Percentiles rank a stretch among this genome's conserved stretches.
Evolutionary conservation across 2,329 filamentous ascomycete species (phyloP).

Genomic region (Pseudogymnoascus sp.): DNA sequence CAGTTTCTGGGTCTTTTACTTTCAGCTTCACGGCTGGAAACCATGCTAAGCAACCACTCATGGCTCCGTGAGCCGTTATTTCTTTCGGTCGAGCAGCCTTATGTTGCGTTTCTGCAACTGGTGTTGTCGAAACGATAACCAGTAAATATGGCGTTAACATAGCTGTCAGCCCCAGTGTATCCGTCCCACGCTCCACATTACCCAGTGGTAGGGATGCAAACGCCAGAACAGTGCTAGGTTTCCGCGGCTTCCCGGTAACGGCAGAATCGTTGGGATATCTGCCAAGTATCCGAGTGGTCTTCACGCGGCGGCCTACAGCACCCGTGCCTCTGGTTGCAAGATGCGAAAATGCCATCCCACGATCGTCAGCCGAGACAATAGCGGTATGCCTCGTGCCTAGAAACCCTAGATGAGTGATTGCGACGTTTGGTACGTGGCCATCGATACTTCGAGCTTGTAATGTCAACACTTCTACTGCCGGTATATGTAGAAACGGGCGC

Average conservation of each 20-base stretch:
- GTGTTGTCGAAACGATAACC: conserved; percentile 94
- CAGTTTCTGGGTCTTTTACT: conserved; percentile 55
- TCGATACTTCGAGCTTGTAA: conserved; percentile 60
- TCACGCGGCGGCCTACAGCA: conserved; percentile 73
- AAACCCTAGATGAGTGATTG: conserved; percentile 88
- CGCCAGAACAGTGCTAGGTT: conserved; percentile 88
- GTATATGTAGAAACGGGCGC: conserved; percentile 79
- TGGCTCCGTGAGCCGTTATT: conserved; percentile 75
- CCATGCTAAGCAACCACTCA: conserved; percentile 94
- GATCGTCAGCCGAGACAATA: conserved; percentile 86
- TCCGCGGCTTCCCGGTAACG: conserved; percentile 56
- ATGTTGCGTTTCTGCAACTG: conserved; percentile 90
- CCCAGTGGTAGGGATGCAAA: conserved; percentile 86
- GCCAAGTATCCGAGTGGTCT: conserved; percentile 82
- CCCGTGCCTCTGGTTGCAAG: conserved; percentile 86
- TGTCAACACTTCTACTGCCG: conserved; percentile 60
- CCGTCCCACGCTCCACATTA: conserved; percentile 84
- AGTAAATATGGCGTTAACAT: conserved; percentile 92
- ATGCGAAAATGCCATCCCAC: conserved; percentile 97
- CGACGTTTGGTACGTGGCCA: conserved; percentile 70
- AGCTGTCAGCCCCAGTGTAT: conserved; percentile 81
- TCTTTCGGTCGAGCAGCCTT: conserved; percentile 89
- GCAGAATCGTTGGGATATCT: conserved; percentile 69
- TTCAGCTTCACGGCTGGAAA: conserved; percentile 94
- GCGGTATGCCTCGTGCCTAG: conserved; percentile 89